Base-by-base conservation (phyloP, 129 eudicot species). In the Gnaphalium uliginosum region DNA sequence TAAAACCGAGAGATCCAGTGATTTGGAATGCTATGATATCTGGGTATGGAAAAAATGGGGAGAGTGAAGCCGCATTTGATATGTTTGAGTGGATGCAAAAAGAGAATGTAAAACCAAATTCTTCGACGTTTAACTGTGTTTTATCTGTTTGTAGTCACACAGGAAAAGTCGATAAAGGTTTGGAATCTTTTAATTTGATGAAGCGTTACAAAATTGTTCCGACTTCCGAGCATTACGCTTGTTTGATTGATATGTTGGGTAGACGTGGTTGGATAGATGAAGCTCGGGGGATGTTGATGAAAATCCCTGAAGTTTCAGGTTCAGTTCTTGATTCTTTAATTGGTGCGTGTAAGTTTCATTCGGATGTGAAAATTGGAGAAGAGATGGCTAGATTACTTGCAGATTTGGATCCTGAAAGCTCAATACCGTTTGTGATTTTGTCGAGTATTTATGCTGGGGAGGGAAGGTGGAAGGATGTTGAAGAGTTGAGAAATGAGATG, bases 11-110 rank as follows among this genome's bases (percentile, higher is more conserved):
- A 13, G 93, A 94, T 82, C 91, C 97, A 10, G 91, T 89, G 25
- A 74, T 93, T 27, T 93, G 98, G 98, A 93, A 93, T 62, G 88
- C 93, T 1, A 93, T 93, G 96, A 90, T 93, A 33, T 93, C 96
- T 17, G 98, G 98, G 37, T 87, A 88, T 69, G 98, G 97, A 29
- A 79, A 74, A 68, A 91, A 93, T 59, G 89, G 98, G 48, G 83
- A 79, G 50, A 63, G 73, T 62, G 87, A 85, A 76, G 73, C 83
- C 41, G 97, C 97, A 70, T 90, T 90, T 30, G 57, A 83, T 6
- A 76, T 87, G 48, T 94, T 94, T 57, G 60, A 81, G 63, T 87
- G 83, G 78, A 94, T 94, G 98, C 75, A 69, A 43, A 64, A 63
- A 57, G 71, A 71, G 41, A 81, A 83, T 21, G 85, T 94, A 24